phyloP scores from a whole-genome alignment of 2,329 filamentous ascomycete species.

The Scytalidium sp. region DNA sequence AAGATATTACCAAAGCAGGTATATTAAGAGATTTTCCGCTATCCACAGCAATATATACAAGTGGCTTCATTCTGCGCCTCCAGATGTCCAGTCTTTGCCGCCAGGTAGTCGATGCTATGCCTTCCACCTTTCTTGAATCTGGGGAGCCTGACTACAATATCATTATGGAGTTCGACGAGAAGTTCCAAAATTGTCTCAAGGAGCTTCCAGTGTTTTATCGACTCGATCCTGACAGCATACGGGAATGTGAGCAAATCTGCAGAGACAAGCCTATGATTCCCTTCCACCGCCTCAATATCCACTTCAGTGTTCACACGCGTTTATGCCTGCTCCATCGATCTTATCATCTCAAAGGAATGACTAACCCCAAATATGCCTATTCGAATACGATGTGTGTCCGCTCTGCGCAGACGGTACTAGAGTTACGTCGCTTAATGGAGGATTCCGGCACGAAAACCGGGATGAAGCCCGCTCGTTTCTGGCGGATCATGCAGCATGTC shows the following conservation, averaged over 20 bases:
- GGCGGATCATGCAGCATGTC: slow-evolving; percentile 8
- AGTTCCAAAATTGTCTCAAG: slow-evolving; percentile 5
- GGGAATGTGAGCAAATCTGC: slow-evolving; percentile 6
- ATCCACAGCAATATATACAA: slow-evolving; percentile 3
- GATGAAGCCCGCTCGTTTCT: background rate
- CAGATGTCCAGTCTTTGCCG: slow-evolving; percentile 6
- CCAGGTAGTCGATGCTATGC: slow-evolving; percentile 5
- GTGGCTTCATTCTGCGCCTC: slow-evolving; percentile 3
- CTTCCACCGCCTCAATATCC: background rate
- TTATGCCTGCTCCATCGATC: slow-evolving; percentile 9
- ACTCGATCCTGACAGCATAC: slow-evolving; percentile 6
- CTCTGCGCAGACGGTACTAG: slow-evolving; percentile 6
- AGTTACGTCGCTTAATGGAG: slow-evolving; percentile 6
- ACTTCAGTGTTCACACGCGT: slow-evolving; percentile 8
- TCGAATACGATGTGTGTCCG: slow-evolving; percentile 6
- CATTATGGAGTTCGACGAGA: slow-evolving; percentile 6
- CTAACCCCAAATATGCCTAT: slow-evolving; percentile 7
- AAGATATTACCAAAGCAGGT: background rate
- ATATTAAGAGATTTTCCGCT: slow-evolving; percentile 1
- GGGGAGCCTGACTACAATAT: slow-evolving; percentile 2
- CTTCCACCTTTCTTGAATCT: slow-evolving; percentile 1
- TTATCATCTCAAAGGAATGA: slow-evolving; percentile 5
- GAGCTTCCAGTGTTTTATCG: slow-evolving; percentile 8
- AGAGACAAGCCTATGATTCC: slow-evolving; percentile 4
- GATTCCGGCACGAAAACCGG: background rate